phyloP scores from a whole-genome alignment of 202 grass and related monocot genomes.

The Elaeis oleifera region DNA sequence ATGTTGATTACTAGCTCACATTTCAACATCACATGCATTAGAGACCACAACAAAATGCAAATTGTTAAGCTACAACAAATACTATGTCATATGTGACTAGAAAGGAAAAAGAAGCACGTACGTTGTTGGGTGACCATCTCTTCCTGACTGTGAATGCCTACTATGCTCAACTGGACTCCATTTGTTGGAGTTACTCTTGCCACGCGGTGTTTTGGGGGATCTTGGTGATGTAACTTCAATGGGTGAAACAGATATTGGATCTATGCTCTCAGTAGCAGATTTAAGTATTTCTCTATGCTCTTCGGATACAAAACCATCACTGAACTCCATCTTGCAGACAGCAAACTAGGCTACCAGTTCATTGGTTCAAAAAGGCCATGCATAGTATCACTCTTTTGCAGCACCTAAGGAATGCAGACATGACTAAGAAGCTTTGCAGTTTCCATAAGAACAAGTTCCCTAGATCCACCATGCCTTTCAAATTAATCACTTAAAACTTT shows the following conservation, averaged over 20 bases:
- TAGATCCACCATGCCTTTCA: no score
- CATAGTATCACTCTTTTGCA: no score
- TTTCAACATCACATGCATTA: background rate
- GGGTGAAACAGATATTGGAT: conserved; percentile 7
- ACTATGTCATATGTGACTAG: background rate
- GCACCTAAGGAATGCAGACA: no score
- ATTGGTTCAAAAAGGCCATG: no score
- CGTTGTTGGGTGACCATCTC: background rate
- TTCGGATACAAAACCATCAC: conserved; percentile 1
- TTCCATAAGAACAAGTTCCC: no score
- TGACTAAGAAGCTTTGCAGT: no score
- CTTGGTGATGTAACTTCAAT: background rate
- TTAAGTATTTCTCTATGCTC: conserved; percentile 1
- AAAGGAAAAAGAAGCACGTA: background rate
- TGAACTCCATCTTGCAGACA: background rate
- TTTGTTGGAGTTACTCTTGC: conserved; percentile 1
- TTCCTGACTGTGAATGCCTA: conserved; percentile 4
- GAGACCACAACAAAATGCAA: background rate
- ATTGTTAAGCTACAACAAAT: background rate
- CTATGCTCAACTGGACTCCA: conserved; percentile 1
- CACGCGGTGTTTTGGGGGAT: background rate
- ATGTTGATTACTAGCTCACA: no score
- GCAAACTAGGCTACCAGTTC: background rate
- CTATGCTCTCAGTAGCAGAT: background rate
- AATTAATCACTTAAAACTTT: no score